These are phyloP conservation scores for Bipolaris cookei DNA, from an alignment of 2,329 filamentous ascomycete genomes.

Conservation along the genomic window DNA sequence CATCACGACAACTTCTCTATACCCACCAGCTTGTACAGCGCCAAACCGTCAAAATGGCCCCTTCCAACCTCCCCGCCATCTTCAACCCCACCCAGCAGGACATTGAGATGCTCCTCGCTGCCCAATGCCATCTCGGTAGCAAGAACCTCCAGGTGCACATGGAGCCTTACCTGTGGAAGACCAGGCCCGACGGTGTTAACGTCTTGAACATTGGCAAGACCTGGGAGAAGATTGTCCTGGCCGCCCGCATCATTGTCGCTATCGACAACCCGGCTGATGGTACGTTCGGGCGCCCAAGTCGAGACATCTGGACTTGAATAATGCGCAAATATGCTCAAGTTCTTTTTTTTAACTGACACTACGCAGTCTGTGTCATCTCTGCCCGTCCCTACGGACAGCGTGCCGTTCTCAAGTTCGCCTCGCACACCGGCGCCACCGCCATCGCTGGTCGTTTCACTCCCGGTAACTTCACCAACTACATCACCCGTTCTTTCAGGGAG, in stretches of 20 bases:
- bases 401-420: conserved; percentile 99
- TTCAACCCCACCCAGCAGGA: conserved; percentile 98
- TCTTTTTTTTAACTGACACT: conserved; percentile 23
- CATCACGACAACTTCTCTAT: conserved; percentile 30
- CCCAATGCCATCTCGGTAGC: conserved; percentile 94
- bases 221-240: conserved; percentile 99
- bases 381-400: conserved; percentile 99
- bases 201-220: conserved; percentile 99
- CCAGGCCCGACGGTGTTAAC: conserved; percentile 96
- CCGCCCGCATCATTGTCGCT: conserved; percentile 97
- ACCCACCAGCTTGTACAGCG: conserved; percentile 35
- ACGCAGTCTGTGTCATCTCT: conserved; percentile 79
- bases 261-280: conserved; percentile 98
- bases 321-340: conserved; percentile 1
- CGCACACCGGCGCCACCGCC: conserved; percentile 96
- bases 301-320: conserved; percentile 7
- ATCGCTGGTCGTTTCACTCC: conserved; percentile 99
- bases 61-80: conserved; percentile 87
- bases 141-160: conserved; percentile 99
- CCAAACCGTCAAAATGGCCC: conserved; percentile 77
- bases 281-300: conserved; percentile 57
- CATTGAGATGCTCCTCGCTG: conserved; percentile 99
- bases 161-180: conserved; percentile 99
- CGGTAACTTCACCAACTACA: conserved; percentile 99
- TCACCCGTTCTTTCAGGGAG: conserved; percentile 99